Base-by-base conservation (phyloP, 2,329 filamentous ascomycete genomes). In the Cladobotryum protrusum region DNA sequence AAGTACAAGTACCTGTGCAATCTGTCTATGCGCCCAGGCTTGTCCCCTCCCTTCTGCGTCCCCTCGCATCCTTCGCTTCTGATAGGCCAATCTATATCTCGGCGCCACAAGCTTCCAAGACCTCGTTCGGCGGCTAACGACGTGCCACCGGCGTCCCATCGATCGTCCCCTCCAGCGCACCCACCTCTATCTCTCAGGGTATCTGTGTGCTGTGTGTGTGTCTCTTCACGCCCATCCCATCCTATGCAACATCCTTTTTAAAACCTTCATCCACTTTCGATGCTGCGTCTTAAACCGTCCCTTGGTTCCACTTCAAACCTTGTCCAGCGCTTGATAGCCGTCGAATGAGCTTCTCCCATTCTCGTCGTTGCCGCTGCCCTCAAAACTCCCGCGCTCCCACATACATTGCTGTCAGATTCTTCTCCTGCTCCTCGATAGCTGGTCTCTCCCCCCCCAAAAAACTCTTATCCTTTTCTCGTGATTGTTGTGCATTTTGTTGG, bases 321-420 rank as follows among this genome's bases (percentile, higher is more conserved):
- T 58, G 59, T 59, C 58, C 61, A 60, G 61, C 63, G 65, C 68
- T 70, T 74, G 55, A 51, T 52, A 46, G 35, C 48, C 52, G 57
- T 65, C 62, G 62, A 67, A 66, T 67, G 56, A 61, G 59, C 55
- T 50, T 39, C 44, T 53, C 49, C 48, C 55, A 50, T 56, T 48
- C 49, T 57, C 62, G 57, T 63, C 50, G 52, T 53, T 57, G 57
- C 59, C 52, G 56, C 54, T 56, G 56, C 54, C 57, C 72, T 78
- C 74, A 79, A 78, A 80, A 79, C 71, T 72, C 67, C 62, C 65
- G 57, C 62, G 64, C 63, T 66, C 71, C 73, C 72, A 68, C 67
- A 57, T 57, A 62, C 61, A 61, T 57, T 59, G 60, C 57, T 61
- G 57, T 61, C 58, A 62, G 43, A 29, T 37, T 39, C 44, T 48